Percentiles rank a stretch among this genome's conserved stretches.
Evolutionary conservation across 2,329 filamentous ascomycete genomes (phyloP).

Genomic region (Apiospora marii): DNA sequence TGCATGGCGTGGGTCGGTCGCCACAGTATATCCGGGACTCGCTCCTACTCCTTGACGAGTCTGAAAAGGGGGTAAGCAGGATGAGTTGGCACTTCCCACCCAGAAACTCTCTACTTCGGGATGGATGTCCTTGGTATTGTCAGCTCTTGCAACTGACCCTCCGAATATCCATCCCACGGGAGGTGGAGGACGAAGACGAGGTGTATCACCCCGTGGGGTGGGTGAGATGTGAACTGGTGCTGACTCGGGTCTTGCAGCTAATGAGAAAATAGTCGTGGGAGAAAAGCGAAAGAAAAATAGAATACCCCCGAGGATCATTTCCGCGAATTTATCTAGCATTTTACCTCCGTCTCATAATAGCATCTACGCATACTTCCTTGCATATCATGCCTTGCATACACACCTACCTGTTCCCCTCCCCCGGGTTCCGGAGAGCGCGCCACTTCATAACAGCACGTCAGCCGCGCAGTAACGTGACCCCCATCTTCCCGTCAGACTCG

Average conservation of each 20-base stretch:
- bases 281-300: neutral
- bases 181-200: neutral
- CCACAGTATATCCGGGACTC: neutral
- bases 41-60: neutral
- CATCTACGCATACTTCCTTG: neutral
- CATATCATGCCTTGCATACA: neutral
- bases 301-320: too few relatives aligned
- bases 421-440: neutral
- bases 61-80: constrained; percentile 9
- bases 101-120: neutral
- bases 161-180: neutral
- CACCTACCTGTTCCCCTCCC: too few relatives aligned
- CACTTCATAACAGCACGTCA: neutral
- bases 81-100: constrained; percentile 7
- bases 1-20: neutral
- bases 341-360: neutral
- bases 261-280: neutral
- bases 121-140: neutral
- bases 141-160: neutral
- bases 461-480: neutral
- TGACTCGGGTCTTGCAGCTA: neutral
- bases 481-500: neutral
- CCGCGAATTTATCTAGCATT: neutral
- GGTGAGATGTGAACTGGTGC: constrained; percentile 5
- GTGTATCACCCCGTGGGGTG: neutral